These are phyloP conservation scores for Umbelopsis sp. DNA, from an alignment of 192 early-diverging fungal species.

Conservation along the genomic window DNA sequence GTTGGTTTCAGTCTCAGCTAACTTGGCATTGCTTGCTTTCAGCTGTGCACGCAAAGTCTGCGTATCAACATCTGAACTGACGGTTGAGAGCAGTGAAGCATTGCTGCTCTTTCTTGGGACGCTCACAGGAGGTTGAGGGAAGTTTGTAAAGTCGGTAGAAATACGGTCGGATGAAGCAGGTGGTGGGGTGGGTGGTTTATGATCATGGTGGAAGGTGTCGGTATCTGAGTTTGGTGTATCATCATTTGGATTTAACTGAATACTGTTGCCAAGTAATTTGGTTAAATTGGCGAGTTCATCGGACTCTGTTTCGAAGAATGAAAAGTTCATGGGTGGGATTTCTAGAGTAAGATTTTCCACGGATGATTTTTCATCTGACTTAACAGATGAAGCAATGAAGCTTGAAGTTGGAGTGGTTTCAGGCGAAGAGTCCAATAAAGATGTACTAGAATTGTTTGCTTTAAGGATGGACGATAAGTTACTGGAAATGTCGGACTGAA, in stretches of 20 bases:
- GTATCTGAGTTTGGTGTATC: not conserved
- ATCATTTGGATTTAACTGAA: conserved; percentile 16
- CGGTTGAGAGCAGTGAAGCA: not conserved
- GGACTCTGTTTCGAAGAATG: conserved; percentile 41
- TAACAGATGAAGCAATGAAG: not conserved
- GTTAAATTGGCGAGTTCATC: conserved; percentile 36
- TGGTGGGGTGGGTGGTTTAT: conserved; percentile 21
- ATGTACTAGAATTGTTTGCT: conserved; percentile 16
- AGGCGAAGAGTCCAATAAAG: conserved; percentile 18
- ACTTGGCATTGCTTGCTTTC: conserved; percentile 23
- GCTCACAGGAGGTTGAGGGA: conserved; percentile 26
- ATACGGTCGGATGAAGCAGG: conserved; percentile 13
- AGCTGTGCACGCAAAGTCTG: conserved; percentile 25
- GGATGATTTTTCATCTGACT: not conserved
- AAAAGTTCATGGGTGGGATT: conserved; percentile 32
- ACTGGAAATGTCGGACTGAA: not conserved
- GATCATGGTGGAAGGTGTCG: conserved; percentile 12
- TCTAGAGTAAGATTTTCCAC: not conserved
- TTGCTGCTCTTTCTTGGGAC: conserved; percentile 19
- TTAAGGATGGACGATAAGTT: not conserved
- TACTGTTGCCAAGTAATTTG: conserved; percentile 30
- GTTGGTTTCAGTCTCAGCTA: conserved; percentile 30
- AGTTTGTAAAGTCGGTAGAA: conserved; percentile 6
- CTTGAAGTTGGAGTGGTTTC: conserved; percentile 1
- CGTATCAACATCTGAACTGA: not conserved